Percentiles rank a stretch among this genome's conserved stretches.
These are phyloP conservation scores for Thraustochytrium sp. DNA, from an alignment of 352 stramenopile genomes.

Conservation along the genomic window DNA sequence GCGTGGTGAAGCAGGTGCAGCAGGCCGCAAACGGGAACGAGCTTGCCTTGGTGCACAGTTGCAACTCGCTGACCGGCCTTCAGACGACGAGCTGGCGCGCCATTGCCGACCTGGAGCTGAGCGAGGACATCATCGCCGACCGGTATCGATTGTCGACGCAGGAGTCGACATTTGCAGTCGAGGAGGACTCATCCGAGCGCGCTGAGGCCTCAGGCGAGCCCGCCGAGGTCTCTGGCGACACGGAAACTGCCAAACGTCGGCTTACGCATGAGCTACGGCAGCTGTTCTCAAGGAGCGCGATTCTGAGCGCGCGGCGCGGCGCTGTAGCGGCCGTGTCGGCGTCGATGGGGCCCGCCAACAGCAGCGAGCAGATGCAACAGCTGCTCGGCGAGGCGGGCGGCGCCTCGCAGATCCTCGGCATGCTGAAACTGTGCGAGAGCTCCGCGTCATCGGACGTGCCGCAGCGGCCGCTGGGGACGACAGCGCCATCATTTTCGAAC, in stretches of 20 bases:
- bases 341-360: neutral
- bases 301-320: slow-evolving; percentile 12
- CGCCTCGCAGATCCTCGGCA: slow-evolving; percentile 35
- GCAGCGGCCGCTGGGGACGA: neutral
- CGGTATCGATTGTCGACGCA: neutral
- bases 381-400: slow-evolving; percentile 24
- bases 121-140: slow-evolving; percentile 30
- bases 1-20: slow-evolving; percentile 20
- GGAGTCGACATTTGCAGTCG: neutral
- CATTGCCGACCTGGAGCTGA: slow-evolving; percentile 33
- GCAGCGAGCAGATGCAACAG: slow-evolving; percentile 16
- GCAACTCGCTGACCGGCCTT: neutral
- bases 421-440: slow-evolving; percentile 36
- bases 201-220: neutral
- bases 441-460: neutral
- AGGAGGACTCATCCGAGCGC: neutral
- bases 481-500: no score
- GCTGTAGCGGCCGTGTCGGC: slow-evolving; percentile 25
- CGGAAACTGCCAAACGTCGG: neutral
- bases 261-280: neutral
- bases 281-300: slow-evolving; percentile 8
- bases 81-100: slow-evolving; percentile 32
- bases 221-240: neutral
- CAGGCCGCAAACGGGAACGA: neutral
- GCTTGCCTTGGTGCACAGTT: slow-evolving; percentile 23